These are phyloP conservation scores for Metschnikowia aberdeeniae DNA, from an alignment of 805 yeast genomes.

Conservation along the genomic window DNA sequence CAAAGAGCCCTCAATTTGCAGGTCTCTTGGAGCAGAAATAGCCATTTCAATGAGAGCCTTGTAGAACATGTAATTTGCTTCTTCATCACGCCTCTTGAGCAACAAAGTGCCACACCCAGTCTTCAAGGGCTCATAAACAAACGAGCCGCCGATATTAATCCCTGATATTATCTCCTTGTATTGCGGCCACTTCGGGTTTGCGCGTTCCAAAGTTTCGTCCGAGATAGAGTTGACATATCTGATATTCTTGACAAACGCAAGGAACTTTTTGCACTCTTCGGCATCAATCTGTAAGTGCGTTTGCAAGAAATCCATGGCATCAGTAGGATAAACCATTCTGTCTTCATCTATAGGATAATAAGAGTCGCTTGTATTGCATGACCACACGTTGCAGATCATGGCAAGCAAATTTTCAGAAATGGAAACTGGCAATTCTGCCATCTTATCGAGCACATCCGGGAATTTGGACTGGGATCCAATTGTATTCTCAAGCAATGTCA, in stretches of 20 bases:
- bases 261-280: slow-evolving; percentile 3
- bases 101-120: neutral
- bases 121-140: slow-evolving; percentile 7
- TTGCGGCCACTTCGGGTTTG: slow-evolving; percentile 6
- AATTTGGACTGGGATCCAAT: slow-evolving; percentile 12
- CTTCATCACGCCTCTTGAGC: neutral
- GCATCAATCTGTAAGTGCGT: neutral
- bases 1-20: neutral
- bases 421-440: slow-evolving; percentile 8
- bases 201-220: slow-evolving; percentile 2
- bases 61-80: slow-evolving; percentile 6
- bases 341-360: slow-evolving; percentile 11
- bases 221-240: neutral
- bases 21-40: slow-evolving; percentile 5
- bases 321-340: slow-evolving; percentile 10
- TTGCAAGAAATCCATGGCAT: slow-evolving; percentile 9
- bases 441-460: slow-evolving; percentile 1
- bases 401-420: slow-evolving; percentile 6
- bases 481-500: slow-evolving; percentile 3
- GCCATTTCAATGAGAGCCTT: slow-evolving; percentile 19
- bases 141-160: slow-evolving; percentile 2
- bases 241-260: slow-evolving; percentile 3
- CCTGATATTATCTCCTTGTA: slow-evolving; percentile 2
- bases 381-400: slow-evolving; percentile 10
- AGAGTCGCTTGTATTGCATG: slow-evolving; percentile 2